Evolutionary conservation across 2,329 filamentous ascomycete genomes (phyloP).

Genomic region (Exophiala spinifera): DNA sequence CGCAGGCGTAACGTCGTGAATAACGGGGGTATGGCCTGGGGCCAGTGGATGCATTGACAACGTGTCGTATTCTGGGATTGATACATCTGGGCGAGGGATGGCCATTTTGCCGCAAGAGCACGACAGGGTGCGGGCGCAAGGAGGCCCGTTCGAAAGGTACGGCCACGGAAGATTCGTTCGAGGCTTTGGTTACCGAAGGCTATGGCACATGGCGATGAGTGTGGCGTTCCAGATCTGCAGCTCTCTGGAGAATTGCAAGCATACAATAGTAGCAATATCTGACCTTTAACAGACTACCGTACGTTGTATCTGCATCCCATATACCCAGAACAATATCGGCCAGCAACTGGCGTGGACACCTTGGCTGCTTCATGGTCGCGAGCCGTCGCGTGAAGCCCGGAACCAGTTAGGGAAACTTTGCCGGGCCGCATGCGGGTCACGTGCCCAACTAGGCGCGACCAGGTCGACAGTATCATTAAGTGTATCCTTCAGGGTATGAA

Average conservation of each 20-base stretch:
- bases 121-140: not conserved
- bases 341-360: conserved; percentile 1
- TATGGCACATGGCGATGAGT: not conserved
- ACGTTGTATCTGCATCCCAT: not conserved
- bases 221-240: not conserved
- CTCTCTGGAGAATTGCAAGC: not conserved
- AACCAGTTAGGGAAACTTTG: not conserved
- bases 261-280: not conserved
- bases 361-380: not conserved
- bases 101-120: not conserved
- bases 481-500: too few species aligned
- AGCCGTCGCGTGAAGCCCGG: not conserved
- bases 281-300: not conserved
- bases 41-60: conserved; percentile 4
- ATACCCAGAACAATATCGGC: not conserved
- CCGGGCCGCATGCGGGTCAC: not conserved
- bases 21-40: conserved; percentile 4
- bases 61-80: conserved; percentile 1
- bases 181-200: not conserved
- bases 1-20: conserved; percentile 8
- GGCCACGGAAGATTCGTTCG: not conserved
- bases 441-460: too few species aligned
- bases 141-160: not conserved
- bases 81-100: conserved; percentile 4
- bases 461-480: too few species aligned